Evolutionary conservation across 2,329 filamentous ascomycete species (phyloP), one percentile per base, ranked within the genome.

Genomic region (Thielaviopsis populi): DNA sequence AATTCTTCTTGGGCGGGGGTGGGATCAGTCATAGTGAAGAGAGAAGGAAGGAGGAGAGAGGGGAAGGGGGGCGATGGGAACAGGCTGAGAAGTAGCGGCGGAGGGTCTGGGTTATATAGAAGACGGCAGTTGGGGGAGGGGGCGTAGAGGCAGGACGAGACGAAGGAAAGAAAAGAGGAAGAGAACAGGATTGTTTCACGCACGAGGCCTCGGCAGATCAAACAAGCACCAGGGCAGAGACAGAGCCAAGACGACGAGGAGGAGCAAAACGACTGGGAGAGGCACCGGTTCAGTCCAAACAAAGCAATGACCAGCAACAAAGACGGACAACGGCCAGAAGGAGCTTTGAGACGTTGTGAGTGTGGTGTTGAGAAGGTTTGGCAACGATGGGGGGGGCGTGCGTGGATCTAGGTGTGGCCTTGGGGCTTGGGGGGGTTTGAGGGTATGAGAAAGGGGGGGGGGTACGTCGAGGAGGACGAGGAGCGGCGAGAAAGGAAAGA

Each of bases 1-100:
- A 85, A 86, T 74, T 88, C 83, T 76, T 86, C 82, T 73, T 86
- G 82, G 61, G 83, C 83, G 65, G 81, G 76, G 63, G 83, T 83
- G 61, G 74, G 75, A 67, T 77, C 75, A 68, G 79, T 75, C 81
- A 83, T 83, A 72, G 63, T 78, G 76, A 69, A 68, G 58, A 60
- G n/a, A 61, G 69, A 66, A 63, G 65, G 65, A 59, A 68, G 67
- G 64, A 65, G 63, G 24, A 3, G 19, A 37, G 48, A n/a, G n/a
- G n/a, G n/a, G n/a, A n/a, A n/a, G n/a, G n/a, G n/a, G n/a, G n/a
- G n/a, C 3, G 42, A 1, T n/a, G 42, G 62, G 58, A 50, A 54
- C 67, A 46, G 65, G 17, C 1, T 11, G 63, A 24, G 54, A 24
- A 15, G 24, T 27, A 3, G 42, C 33, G 41, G 37, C 42, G 63